Conservation (phyloP, 495 filamentous ascomycete genomes). For the Durotheca rogersii region DNA sequence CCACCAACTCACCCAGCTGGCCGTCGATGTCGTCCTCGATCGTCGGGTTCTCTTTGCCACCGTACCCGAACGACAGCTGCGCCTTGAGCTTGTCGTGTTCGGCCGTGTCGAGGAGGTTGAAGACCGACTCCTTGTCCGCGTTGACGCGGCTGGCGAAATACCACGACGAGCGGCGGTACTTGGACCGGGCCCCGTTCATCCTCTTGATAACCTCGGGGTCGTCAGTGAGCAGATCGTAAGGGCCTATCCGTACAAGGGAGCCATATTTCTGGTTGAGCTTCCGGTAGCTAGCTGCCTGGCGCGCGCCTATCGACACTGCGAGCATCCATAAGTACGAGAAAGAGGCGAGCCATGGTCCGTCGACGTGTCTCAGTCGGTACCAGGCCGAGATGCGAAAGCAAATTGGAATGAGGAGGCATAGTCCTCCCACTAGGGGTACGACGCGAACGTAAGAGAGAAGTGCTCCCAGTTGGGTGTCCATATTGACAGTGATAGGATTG, state of each 20-base stretch:
- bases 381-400: slow-evolving; percentile 19
- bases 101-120: slow-evolving; percentile 10
- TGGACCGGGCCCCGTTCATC: slow-evolving; percentile 40
- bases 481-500: not conserved
- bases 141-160: slow-evolving; percentile 41
- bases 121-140: slow-evolving; percentile 18
- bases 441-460: slow-evolving; percentile 6
- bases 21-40: slow-evolving; percentile 44
- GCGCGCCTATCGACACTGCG: slow-evolving; percentile 15
- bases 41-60: slow-evolving; percentile 45
- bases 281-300: slow-evolving; percentile 19
- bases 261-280: slow-evolving; percentile 29
- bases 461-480: slow-evolving; percentile 4
- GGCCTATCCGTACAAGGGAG: slow-evolving; percentile 42
- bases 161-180: slow-evolving; percentile 37
- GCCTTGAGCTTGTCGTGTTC: slow-evolving; percentile 42
- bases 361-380: slow-evolving; percentile 29
- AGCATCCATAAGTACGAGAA: slow-evolving; percentile 31
- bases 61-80: slow-evolving; percentile 43
- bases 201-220: slow-evolving; percentile 43
- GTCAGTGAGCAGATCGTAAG: slow-evolving; percentile 39
- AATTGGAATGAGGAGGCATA: slow-evolving; percentile 1
- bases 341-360: slow-evolving; percentile 25
- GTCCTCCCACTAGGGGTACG: not conserved
- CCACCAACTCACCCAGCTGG: slow-evolving; percentile 39